Percentiles rank a stretch among this genome's conserved stretches.
Conservation (phyloP, 2,329 filamentous ascomycete species). For the Lizonia empirigonia region DNA sequence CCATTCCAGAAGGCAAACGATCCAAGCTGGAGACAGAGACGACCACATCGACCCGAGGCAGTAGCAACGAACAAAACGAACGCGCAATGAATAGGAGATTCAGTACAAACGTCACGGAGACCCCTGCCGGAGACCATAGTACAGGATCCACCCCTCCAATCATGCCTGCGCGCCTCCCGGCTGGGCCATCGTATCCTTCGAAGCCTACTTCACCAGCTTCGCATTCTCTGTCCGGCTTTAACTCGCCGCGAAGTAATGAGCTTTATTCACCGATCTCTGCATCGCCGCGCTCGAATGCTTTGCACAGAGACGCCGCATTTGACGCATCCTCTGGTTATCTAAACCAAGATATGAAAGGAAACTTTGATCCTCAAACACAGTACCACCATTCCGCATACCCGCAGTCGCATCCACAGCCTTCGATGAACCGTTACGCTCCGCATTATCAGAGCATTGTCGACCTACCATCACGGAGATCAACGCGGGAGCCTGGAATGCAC, state of each 20-base stretch:
- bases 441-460: slow-evolving; percentile 36
- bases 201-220: slow-evolving; percentile 44
- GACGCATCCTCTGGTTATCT: slow-evolving; percentile 28
- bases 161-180: slow-evolving; percentile 32
- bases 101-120: slow-evolving; percentile 36
- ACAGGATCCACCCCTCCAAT: slow-evolving; percentile 38
- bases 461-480: slow-evolving; percentile 38
- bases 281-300: slow-evolving; percentile 39
- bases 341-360: slow-evolving; percentile 28
- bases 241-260: slow-evolving; percentile 41
- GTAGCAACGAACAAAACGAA: slow-evolving; percentile 40
- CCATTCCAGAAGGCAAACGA: slow-evolving; percentile 50
- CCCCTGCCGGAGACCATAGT: slow-evolving; percentile 23
- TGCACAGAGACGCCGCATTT: slow-evolving; percentile 35
- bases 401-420: slow-evolving; percentile 15
- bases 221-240: slow-evolving; percentile 38
- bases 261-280: slow-evolving; percentile 44
- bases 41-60: slow-evolving; percentile 38
- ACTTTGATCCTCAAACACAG: slow-evolving; percentile 26
- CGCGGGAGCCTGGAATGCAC: slow-evolving; percentile 32
- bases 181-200: slow-evolving; percentile 33
- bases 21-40: slow-evolving; percentile 51
- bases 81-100: slow-evolving; percentile 32
- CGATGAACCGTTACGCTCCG: slow-evolving; percentile 5
- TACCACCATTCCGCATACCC: slow-evolving; percentile 28